Evolutionary conservation across 495 filamentous ascomycete species (phyloP).

Genomic region (Hypoxylon lenormandii): DNA sequence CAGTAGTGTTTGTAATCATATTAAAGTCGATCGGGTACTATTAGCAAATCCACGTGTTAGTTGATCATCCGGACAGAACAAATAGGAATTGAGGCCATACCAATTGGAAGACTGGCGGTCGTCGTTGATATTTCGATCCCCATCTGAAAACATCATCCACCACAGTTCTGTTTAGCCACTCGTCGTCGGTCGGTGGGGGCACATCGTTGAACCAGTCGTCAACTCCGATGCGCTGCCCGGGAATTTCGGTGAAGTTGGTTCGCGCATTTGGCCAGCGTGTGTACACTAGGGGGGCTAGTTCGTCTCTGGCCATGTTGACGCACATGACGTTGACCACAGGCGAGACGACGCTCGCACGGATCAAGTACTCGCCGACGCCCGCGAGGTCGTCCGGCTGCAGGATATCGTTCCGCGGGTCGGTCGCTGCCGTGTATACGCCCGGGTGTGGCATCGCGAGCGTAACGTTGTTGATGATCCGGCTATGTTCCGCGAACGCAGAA

Average conservation of each 20-base stretch:
- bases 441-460: constrained; percentile 79
- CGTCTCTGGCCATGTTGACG: constrained; percentile 67
- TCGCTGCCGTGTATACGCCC: constrained; percentile 71
- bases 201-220: constrained; percentile 51
- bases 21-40: constrained; percentile 70
- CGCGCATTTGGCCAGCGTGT: constrained; percentile 64
- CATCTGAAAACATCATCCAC: constrained; percentile 79
- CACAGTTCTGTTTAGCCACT: constrained; percentile 67
- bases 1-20: constrained; percentile 69
- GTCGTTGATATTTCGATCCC: constrained; percentile 61
- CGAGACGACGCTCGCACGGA: constrained; percentile 73
- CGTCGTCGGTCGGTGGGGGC: constrained; percentile 39
- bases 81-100: constrained; percentile 29
- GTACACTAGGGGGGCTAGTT: constrained; percentile 73
- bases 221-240: constrained; percentile 37
- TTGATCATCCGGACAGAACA: not conserved
- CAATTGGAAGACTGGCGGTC: constrained; percentile 73
- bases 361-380: constrained; percentile 73
- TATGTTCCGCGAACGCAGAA: constrained; percentile 57
- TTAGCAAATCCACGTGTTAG: constrained; percentile 4
- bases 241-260: constrained; percentile 40
- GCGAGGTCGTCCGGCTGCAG: constrained; percentile 72
- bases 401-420: constrained; percentile 70
- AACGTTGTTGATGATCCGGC: constrained; percentile 74
- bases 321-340: constrained; percentile 78